Percentiles rank a stretch among this genome's conserved stretches.
phyloP scores from a whole-genome alignment of 2,329 filamentous ascomycete genomes.

The Cytospora piceicola region DNA sequence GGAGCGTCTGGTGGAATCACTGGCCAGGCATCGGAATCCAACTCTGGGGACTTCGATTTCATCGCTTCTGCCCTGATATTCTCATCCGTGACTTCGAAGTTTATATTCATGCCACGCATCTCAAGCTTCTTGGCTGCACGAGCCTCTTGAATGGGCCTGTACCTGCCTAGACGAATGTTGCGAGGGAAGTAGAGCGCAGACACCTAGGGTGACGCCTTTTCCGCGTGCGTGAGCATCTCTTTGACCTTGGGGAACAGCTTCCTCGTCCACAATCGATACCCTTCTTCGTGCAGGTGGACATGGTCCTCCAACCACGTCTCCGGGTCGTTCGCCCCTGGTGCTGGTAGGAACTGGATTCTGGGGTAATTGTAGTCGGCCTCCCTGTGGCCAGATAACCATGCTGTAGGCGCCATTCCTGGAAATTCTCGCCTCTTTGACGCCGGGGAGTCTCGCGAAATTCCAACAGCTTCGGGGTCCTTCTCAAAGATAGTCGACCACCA shows the following conservation, averaged over 20 bases:
- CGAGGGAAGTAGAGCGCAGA: neutral
- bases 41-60: too few species aligned
- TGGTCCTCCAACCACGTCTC: slow-evolving; percentile 31
- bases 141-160: too few species aligned
- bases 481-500: neutral
- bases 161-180: too few species aligned
- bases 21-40: too few species aligned
- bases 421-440: neutral
- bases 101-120: too few species aligned
- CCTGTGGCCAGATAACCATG: neutral
- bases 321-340: slow-evolving; percentile 9
- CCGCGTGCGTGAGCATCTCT: slow-evolving; percentile 10
- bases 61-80: too few species aligned
- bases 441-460: neutral
- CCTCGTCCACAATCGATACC: slow-evolving; percentile 33
- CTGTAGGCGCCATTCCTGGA: neutral
- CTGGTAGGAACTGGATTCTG: slow-evolving; percentile 16
- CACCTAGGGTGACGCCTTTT: neutral
- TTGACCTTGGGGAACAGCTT: slow-evolving; percentile 13
- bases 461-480: neutral
- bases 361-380: neutral
- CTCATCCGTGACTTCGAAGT: too few species aligned
- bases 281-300: slow-evolving; percentile 34
- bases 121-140: too few species aligned
- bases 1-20: too few species aligned